These are phyloP conservation scores for Agastache rugosa DNA, from an alignment of 257 asterid species.

Conservation along the genomic window DNA sequence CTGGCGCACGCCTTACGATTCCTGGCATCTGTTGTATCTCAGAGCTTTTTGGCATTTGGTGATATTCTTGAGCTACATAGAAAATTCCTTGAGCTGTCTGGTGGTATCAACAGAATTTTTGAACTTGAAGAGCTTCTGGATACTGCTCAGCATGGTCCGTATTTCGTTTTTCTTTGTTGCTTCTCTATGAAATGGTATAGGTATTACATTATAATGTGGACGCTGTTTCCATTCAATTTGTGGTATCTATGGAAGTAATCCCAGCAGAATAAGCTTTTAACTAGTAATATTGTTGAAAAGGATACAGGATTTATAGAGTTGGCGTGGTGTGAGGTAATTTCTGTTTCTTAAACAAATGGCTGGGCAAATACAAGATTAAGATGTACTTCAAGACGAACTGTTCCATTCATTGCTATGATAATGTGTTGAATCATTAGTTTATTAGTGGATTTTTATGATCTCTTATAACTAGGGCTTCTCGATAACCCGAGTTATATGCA, in stretches of 20 bases:
- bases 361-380: constrained; percentile 12
- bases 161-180: constrained; percentile 22
- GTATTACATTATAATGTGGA: neutral
- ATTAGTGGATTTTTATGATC: neutral
- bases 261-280: constrained; percentile 6
- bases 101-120: constrained; percentile 87
- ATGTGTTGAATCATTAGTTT: neutral
- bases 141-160: constrained; percentile 85
- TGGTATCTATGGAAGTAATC: constrained; percentile 3
- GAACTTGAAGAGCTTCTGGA: constrained; percentile 95
- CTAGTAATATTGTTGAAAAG: constrained; percentile 24
- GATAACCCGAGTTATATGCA: neutral
- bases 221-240: neutral
- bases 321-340: constrained; percentile 12
- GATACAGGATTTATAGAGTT: constrained; percentile 15
- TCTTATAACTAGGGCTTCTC: constrained; percentile 6
- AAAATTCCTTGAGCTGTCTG: constrained; percentile 94
- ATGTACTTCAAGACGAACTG: constrained; percentile 22
- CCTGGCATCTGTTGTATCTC: constrained; percentile 98
- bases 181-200: constrained; percentile 16
- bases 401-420: neutral
- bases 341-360: constrained; percentile 23
- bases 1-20: constrained; percentile 96
- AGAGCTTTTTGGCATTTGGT: constrained; percentile 99
- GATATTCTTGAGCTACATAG: constrained; percentile 97